Evolutionary conservation across 2,329 filamentous ascomycete genomes (phyloP).

Genomic region (Epichloe typhina): DNA sequence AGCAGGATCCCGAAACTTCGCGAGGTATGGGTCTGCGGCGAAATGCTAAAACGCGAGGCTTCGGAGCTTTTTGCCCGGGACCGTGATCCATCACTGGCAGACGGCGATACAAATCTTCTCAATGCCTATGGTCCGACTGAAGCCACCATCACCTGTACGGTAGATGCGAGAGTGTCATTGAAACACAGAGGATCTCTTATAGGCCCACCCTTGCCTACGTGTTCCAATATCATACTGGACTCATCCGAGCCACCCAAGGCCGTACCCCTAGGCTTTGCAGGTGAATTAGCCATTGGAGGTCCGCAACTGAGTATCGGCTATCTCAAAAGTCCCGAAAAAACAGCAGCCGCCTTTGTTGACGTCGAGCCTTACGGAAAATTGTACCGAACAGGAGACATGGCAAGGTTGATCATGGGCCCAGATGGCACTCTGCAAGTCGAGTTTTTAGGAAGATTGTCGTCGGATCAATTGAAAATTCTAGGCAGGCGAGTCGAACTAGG

Average conservation of each 20-base stretch:
- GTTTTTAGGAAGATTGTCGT: conserved; percentile 42
- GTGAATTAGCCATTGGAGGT: conserved; percentile 70
- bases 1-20: conserved; percentile 10
- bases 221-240: conserved; percentile 17
- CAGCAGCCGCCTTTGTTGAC: conserved; percentile 46
- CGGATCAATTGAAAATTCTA: conserved; percentile 64
- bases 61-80: conserved; percentile 17
- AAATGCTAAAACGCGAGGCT: conserved; percentile 19
- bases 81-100: background rate
- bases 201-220: conserved; percentile 21
- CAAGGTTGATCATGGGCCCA: conserved; percentile 37
- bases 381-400: conserved; percentile 49
- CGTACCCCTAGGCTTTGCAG: conserved; percentile 54
- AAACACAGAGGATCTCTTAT: conserved; percentile 21
- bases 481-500: conserved; percentile 63
- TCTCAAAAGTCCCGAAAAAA: conserved; percentile 46
- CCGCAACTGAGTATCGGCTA: conserved; percentile 60
- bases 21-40: conserved; percentile 19
- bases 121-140: conserved; percentile 18
- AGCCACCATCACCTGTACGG: conserved; percentile 13
- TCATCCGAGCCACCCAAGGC: conserved; percentile 22
- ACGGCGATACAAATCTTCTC: conserved; percentile 8
- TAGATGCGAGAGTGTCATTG: conserved; percentile 9
- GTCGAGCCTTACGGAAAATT: conserved; percentile 52
- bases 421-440: conserved; percentile 49